Base-by-base conservation (phyloP, 2,329 filamentous ascomycete genomes). In the Fusarium sp. region DNA sequence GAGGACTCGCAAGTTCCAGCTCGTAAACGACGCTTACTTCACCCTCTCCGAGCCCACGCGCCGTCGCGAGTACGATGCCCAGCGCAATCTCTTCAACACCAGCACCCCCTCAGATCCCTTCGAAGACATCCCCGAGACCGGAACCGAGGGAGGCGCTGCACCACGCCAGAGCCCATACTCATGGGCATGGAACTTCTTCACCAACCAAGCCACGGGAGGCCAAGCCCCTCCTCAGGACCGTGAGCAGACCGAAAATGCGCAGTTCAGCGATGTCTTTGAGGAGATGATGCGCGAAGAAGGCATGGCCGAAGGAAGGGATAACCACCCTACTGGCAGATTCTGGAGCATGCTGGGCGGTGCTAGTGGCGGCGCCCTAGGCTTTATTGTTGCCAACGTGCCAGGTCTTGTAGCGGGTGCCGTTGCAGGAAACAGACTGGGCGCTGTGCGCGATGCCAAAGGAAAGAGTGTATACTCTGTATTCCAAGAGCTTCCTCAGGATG, bases 391-490 rank as follows among this genome's bases (percentile, higher is more conserved):
- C 29, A 98, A 98, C 78, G 89, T 98, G 51, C 93, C 95, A 0
- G 96, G 96, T 0, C 87, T 95, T 76, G 80, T 98, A 40, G 95
- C 95, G 1, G 96, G 96, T 5, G 94, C 93, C 4, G 94, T 98
- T 4, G 95, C 94, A 1, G 96, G 96, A 13, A 98, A 98, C 81
- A 84, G 94, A 54, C 82, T 98, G n/a, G 96, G 96, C 1, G 93
- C 93, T 9, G 88, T 99, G 22, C 86, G 96, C 60, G 96, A 99
- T 82, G 90, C 92, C 32, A 94, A 90, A 81, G 94, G 94, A 24
- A 98, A 98, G 90, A 97, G 93, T 77, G 96, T 99, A 8, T 98
- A 97, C 80, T 86, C 90, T 29, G 96, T 98, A 18, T 98, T 95
- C 79, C 90, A 88, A 84, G 92, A 97, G 74, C 84, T 99, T 76